Evolutionary conservation across 139 green algal species (phyloP).

Genomic region (Coelastrella sp.): DNA sequence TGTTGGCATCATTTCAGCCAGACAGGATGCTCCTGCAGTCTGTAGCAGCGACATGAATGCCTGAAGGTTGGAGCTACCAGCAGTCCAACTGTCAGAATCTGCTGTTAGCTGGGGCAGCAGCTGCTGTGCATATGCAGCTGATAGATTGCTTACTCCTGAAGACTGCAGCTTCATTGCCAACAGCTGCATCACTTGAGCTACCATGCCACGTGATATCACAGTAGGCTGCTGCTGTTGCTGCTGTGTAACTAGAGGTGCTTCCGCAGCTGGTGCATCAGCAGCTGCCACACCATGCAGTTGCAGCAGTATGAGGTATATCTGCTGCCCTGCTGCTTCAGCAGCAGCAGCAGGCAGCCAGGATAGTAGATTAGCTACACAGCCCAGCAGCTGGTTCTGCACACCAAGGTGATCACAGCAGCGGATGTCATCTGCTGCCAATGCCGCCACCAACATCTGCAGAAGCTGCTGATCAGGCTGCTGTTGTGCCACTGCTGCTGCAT

Average conservation of each 20-base stretch:
- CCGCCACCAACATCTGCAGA: conserved; percentile 41
- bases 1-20: conserved; percentile 53
- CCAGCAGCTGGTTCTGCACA: conserved; percentile 67
- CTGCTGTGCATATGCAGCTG: conserved; percentile 41
- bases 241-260: neutral
- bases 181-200: conserved; percentile 28
- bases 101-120: conserved; percentile 48
- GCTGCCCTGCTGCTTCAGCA: conserved; percentile 2
- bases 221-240: conserved; percentile 8
- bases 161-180: conserved; percentile 31
- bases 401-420: conserved; percentile 55
- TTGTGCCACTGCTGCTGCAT: conserved; percentile 56
- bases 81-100: conserved; percentile 46
- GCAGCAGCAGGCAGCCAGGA: conserved; percentile 44
- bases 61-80: conserved; percentile 44
- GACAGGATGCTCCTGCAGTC: conserved; percentile 38
- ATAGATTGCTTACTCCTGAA: conserved; percentile 39
- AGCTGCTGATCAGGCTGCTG: conserved; percentile 41
- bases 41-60: conserved; percentile 68
- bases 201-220: neutral
- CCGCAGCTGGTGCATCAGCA: conserved; percentile 10
- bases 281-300: conserved; percentile 61
- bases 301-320: conserved; percentile 71
- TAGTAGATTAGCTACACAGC: conserved; percentile 59
- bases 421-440: conserved; percentile 49